Evolutionary conservation across 495 filamentous ascomycete species (phyloP), one percentile per base, ranked within the genome.

Genomic region (Podospora pseudocomata): DNA sequence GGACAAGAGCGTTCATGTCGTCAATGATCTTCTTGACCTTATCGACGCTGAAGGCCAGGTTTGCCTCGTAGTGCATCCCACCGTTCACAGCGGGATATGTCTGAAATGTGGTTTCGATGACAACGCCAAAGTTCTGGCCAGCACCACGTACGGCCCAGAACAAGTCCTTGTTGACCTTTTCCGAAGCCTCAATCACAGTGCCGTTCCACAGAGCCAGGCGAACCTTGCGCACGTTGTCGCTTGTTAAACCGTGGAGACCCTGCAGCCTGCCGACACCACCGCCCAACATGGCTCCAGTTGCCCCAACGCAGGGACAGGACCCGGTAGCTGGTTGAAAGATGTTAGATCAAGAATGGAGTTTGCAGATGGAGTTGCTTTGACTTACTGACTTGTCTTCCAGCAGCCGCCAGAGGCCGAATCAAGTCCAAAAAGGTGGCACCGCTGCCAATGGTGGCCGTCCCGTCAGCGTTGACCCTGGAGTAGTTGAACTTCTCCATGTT

Each of bases 51-150:
- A 19, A 20, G n/a, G 27, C 57, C 19, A 60, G 27, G 57, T 60
- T 26, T 19, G n/a, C 57, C 11, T 19, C 13, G 57, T 23, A 13
- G 57, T 20, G 13, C 16, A 23, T 13, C 11, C 57, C 57, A 19
- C 23, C 23, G 57, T 60, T 60, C 11, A 26, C 19, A 23, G 27
- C 19, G 20, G 27, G 26, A 54, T 63, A 55, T 28, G 60, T 63
- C 54, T 55, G 57, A 54, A 62, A 66, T 55, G 65, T 66, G 19
- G 65, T 76, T 30, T 65, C 67, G 9, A 72, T 78, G 1, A 85
- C 77, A 34, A 84, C 70, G 6, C 84, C 84, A 63, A 84, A 84
- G 55, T 80, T 81, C 26, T 71, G 70, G n/a, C 83, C 84, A 5
- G 83, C 82, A 16, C 79, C 78, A 16, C 77, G 70, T 5, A 81